These are phyloP conservation scores for Trypanosoma lewisi DNA, from an alignment of 208 protist genomes.

Conservation along the genomic window DNA sequence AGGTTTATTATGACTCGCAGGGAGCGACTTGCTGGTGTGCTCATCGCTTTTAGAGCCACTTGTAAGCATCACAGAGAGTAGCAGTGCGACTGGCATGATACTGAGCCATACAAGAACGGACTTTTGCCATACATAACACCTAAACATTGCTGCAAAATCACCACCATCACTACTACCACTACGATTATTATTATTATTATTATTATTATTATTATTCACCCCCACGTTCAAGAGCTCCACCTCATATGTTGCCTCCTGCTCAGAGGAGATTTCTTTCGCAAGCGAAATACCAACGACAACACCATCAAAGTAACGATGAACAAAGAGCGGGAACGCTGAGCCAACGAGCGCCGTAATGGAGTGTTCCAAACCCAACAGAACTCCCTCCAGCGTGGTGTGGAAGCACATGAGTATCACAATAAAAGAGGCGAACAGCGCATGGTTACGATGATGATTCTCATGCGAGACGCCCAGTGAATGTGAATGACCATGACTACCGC, in stretches of 20 bases:
- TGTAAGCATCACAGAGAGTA: background rate
- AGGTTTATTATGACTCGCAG: background rate
- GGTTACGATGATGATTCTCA: background rate
- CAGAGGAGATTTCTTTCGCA: conserved; percentile 44
- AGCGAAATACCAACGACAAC: conserved; percentile 66
- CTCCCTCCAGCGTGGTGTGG: conserved; percentile 64
- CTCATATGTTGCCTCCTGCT: background rate
- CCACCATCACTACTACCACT: background rate
- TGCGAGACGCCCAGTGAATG: background rate
- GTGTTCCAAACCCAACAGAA: conserved; percentile 52
- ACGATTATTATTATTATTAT: background rate
- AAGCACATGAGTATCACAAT: conserved; percentile 70
- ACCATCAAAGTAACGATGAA: conserved; percentile 73
- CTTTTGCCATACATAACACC: conserved; percentile 21
- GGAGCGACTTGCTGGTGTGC: background rate
- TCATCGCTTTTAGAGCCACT: background rate
- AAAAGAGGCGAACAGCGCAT: conserved; percentile 24
- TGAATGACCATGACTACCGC: conserved; percentile 1
- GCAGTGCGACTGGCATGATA: background rate
- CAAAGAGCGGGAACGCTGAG: conserved; percentile 42
- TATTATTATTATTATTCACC: background rate
- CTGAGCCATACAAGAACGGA: conserved; percentile 29
- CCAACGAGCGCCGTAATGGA: conserved; percentile 30
- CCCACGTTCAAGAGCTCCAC: background rate
- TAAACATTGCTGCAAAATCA: conserved; percentile 1